These are phyloP conservation scores for Quercus parvula DNA, from an alignment of 306 rosid genomes.

Conservation along the genomic window DNA sequence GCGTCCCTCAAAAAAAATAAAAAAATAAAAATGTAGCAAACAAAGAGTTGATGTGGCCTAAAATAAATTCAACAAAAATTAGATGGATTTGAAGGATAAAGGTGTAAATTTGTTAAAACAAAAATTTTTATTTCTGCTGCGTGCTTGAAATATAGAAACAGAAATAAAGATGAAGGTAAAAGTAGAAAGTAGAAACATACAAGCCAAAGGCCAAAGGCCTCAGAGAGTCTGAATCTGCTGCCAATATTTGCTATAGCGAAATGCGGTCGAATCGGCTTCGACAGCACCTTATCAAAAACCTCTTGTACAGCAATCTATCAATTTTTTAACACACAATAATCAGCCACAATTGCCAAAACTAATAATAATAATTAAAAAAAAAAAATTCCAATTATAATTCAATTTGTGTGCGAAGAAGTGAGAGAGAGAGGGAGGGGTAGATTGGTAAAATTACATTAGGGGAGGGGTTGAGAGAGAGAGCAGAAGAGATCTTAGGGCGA, in stretches of 20 bases:
- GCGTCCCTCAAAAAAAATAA: too few species aligned
- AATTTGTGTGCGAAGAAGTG: too few species aligned
- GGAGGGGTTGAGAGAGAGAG: slow-evolving; percentile 63
- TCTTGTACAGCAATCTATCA: slow-evolving; percentile 40
- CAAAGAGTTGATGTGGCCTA: too few species aligned
- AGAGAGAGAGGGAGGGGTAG: neutral
- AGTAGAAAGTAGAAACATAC: slow-evolving; percentile 9
- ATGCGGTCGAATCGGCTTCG: slow-evolving; percentile 7
- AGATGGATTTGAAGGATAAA: too few species aligned
- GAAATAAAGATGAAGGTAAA: too few species aligned
- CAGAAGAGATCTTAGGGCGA: slow-evolving; percentile 62
- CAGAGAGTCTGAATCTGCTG: slow-evolving; percentile 28
- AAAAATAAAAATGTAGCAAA: too few species aligned
- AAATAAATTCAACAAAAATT: neutral
- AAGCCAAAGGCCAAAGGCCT: slow-evolving; percentile 7
- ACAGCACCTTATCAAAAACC: slow-evolving; percentile 36
- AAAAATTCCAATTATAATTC: neutral
- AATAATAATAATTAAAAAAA: too few species aligned
- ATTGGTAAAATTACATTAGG: slow-evolving; percentile 25
- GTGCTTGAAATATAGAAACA: too few species aligned
- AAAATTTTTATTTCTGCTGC: too few species aligned
- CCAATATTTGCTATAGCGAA: slow-evolving; percentile 36
- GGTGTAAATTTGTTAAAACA: too few species aligned
- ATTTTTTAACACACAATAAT: neutral
- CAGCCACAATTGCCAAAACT: neutral